phyloP scores from a whole-genome alignment of 2,329 filamentous ascomycete species.

The Penicillium sp. region DNA sequence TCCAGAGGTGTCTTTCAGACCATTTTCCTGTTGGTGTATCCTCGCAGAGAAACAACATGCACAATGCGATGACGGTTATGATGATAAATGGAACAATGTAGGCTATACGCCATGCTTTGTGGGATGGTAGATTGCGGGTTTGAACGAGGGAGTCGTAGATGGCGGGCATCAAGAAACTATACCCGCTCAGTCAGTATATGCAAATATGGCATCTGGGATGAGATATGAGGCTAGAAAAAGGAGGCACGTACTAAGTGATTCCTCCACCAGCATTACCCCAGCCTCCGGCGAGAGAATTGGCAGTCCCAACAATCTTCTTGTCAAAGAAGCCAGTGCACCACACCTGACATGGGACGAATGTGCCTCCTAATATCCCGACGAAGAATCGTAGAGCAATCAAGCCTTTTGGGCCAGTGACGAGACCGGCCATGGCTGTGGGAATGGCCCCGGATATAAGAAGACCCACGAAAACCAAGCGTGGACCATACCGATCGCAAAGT shows the following conservation, averaged over 20 bases:
- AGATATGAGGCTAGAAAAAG: no score
- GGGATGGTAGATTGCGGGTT: slow-evolving; percentile 58
- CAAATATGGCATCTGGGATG: neutral
- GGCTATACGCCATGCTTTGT: slow-evolving; percentile 77
- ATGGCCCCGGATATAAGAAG: slow-evolving; percentile 74
- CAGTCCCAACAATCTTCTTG: slow-evolving; percentile 85
- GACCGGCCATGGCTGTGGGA: slow-evolving; percentile 77
- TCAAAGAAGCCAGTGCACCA: slow-evolving; percentile 94
- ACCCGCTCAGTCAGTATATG: neutral
- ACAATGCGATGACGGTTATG: slow-evolving; percentile 64
- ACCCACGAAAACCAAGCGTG: slow-evolving; percentile 75
- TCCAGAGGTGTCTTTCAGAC: slow-evolving; percentile 66
- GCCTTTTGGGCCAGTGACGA: slow-evolving; percentile 64
- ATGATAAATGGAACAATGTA: slow-evolving; percentile 82
- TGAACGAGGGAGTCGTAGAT: slow-evolving; percentile 74
- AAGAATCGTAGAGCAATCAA: slow-evolving; percentile 47
- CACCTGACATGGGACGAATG: slow-evolving; percentile 67
- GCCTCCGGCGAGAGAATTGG: slow-evolving; percentile 80
- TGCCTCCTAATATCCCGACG: slow-evolving; percentile 45
- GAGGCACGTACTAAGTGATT: slow-evolving; percentile 64
- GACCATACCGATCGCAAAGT: slow-evolving; percentile 80
- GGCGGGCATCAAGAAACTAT: slow-evolving; percentile 79
- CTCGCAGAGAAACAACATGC: slow-evolving; percentile 70
- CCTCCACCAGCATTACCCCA: slow-evolving; percentile 86
- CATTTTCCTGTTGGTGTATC: slow-evolving; percentile 83